Percentiles rank a stretch among this genome's conserved stretches.
Evolutionary conservation across 805 yeast species (phyloP).

Genomic region (Spathaspora arborariae): DNA sequence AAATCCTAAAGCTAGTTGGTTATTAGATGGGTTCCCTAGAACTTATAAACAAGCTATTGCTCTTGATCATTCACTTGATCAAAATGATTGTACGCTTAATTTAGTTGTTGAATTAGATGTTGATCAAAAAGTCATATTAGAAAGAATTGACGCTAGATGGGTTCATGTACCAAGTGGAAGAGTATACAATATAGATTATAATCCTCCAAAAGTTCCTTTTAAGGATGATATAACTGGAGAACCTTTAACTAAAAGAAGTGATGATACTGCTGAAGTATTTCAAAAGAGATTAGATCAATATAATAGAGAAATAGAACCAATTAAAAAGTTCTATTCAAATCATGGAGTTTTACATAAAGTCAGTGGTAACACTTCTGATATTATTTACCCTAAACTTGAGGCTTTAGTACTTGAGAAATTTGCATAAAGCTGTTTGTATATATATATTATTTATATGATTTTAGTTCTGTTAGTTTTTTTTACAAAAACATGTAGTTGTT

Average conservation of each 20-base stretch:
- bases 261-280: conserved; percentile 76
- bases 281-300: conserved; percentile 63
- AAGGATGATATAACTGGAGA: conserved; percentile 90
- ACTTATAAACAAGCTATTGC: conserved; percentile 67
- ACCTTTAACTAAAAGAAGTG: conserved; percentile 71
- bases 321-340: conserved; percentile 56
- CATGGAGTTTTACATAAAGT: conserved; percentile 48
- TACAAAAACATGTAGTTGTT: no score
- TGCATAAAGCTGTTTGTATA: neutral
- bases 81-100: conserved; percentile 47
- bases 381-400: conserved; percentile 68
- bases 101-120: conserved; percentile 84
- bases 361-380: conserved; percentile 78
- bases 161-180: conserved; percentile 83
- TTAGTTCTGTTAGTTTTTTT: neutral
- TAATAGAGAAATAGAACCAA: conserved; percentile 54
- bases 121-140: conserved; percentile 77
- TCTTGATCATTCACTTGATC: conserved; percentile 43
- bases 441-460: neutral
- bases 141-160: conserved; percentile 81
- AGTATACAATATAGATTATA: conserved; percentile 79
- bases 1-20: conserved; percentile 50
- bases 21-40: conserved; percentile 91
- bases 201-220: conserved; percentile 82
- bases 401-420: conserved; percentile 14